Evolutionary conservation across 805 yeast species (phyloP).

Genomic region (Clavispora asparagi): DNA sequence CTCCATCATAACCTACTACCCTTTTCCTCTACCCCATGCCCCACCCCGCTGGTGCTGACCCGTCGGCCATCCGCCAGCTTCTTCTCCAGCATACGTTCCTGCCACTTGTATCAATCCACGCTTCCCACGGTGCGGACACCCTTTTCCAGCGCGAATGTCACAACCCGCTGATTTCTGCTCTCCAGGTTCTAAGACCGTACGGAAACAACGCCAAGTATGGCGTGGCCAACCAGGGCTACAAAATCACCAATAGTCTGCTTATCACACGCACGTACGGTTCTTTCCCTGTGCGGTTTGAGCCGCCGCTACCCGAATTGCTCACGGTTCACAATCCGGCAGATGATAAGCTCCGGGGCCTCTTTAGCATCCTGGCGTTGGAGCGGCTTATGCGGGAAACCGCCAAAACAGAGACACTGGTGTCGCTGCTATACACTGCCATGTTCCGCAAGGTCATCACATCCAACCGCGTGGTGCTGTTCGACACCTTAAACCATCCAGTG

Average conservation of each 20-base stretch:
- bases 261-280: slow-evolving; percentile 45
- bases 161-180: slow-evolving; percentile 32
- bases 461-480: slow-evolving; percentile 65
- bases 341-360: slow-evolving; percentile 19
- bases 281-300: slow-evolving; percentile 53
- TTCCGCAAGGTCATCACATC: slow-evolving; percentile 57
- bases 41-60: slow-evolving; percentile 26
- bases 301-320: slow-evolving; percentile 33
- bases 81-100: slow-evolving; percentile 43
- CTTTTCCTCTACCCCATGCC: neutral
- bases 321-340: slow-evolving; percentile 22
- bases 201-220: slow-evolving; percentile 48
- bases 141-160: slow-evolving; percentile 38
- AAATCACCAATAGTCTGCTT: slow-evolving; percentile 48
- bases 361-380: slow-evolving; percentile 36
- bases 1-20: neutral
- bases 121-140: slow-evolving; percentile 43
- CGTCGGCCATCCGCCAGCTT: slow-evolving; percentile 36
- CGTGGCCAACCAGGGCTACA: slow-evolving; percentile 37
- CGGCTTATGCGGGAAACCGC: slow-evolving; percentile 15
- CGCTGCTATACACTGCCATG: slow-evolving; percentile 48
- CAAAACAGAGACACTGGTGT: neutral
- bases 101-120: slow-evolving; percentile 48
- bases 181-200: slow-evolving; percentile 48
- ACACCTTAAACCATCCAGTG: slow-evolving; percentile 83